Evolutionary conservation across 2,329 filamentous ascomycete species (phyloP).

Genomic region (Magnaporthales sp.): DNA sequence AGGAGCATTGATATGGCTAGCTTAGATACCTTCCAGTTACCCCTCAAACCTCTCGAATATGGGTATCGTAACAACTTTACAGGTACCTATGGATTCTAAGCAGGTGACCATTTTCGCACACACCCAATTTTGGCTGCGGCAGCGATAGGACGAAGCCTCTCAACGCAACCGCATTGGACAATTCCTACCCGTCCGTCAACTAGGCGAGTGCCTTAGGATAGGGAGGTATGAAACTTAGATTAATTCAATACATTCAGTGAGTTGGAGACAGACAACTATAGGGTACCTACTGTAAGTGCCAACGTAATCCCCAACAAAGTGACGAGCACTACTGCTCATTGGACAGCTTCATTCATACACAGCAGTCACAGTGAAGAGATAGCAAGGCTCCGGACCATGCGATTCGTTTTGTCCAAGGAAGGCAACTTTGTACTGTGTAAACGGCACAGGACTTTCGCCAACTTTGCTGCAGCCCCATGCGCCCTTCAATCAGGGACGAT

Average conservation of each 20-base stretch:
- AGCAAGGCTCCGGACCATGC: neutral
- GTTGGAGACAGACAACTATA: too few relatives aligned
- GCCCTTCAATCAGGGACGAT: neutral
- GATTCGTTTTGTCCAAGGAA: neutral
- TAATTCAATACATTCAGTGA: too few relatives aligned
- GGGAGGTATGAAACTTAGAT: too few relatives aligned
- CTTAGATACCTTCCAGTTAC: too few relatives aligned
- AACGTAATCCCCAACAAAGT: too few relatives aligned
- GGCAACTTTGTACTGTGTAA: neutral
- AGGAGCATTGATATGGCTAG: too few relatives aligned
- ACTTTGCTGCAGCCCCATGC: neutral
- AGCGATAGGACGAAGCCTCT: neutral
- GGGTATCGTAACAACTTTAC: too few relatives aligned
- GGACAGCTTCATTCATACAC: neutral
- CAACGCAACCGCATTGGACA: neutral
- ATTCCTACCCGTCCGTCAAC: neutral
- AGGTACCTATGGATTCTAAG: too few relatives aligned
- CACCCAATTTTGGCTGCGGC: neutral
- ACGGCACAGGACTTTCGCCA: too few relatives aligned
- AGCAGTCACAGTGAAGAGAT: neutral
- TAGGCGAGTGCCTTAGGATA: too few relatives aligned
- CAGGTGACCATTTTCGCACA: neutral
- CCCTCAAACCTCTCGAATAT: too few relatives aligned
- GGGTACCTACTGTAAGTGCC: too few relatives aligned
- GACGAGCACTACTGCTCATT: neutral